Base-by-base conservation (phyloP, 73 alveolate species). In the Paramecium octaurelia region DNA sequence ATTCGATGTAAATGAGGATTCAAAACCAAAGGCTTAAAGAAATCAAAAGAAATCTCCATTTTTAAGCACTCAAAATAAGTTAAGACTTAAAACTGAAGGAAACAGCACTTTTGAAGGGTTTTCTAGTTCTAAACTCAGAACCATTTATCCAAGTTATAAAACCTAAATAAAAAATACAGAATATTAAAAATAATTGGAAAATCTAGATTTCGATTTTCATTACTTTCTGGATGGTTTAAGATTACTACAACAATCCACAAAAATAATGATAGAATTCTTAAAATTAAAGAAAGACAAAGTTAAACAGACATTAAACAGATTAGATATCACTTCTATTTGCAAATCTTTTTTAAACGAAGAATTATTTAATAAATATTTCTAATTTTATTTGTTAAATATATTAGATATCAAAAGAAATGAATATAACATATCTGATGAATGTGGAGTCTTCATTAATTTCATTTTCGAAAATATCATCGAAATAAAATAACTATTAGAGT, bases 61-160 rank as follows among this genome's bases (percentile, higher is more conserved):
- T 64, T 20, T 64, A 23, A 2, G 27, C 7, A 27, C 2, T 14
- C 23, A 20, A 12, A 31, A 3, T 31, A 23, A 27, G 4, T 7
- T 64, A 12, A 64, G 48, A 6, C 8, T 23, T 27, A 64, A 34
- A 42, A 64, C 84, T 11, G 84, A 64, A 64, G 84, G 48, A 14
- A 20, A 64, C 12, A 1, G 4, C 3, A 64, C 84, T 27, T 31
- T 31, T 24, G 91, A 80, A 31, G 73, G 91, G 1, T 80, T 80
- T 80, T 43, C 70, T 24, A 80, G 91, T 48, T 31, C 64, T 43
- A 80, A 35, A 80, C 44, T 80, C 0, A 42, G 31, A 48, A 80
- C 73, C 2, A 42, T 80, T 14, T 80, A 80, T 18, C 91, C 91
- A 80, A 80, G 91, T 80, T 80, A 44, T 80, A 80, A 80, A 46